Evolutionary conservation across 2,329 filamentous ascomycete species (phyloP).

Genomic region (Fusarium sp.): DNA sequence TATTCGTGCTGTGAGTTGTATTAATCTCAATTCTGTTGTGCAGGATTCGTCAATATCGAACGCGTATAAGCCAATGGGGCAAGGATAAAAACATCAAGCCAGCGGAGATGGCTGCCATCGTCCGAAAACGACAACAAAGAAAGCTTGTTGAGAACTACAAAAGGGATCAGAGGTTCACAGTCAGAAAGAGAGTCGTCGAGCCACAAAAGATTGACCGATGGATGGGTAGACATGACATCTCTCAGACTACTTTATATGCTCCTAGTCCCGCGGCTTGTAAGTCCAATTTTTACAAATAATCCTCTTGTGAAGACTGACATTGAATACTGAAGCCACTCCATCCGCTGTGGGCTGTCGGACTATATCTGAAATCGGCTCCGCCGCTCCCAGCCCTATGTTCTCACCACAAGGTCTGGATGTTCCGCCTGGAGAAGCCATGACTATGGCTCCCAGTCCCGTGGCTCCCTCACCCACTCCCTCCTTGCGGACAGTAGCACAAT

Average conservation of each 20-base stretch:
- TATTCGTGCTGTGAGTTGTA: no score
- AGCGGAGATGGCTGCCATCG: background rate
- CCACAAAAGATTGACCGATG: conserved; percentile 3
- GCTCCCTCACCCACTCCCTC: background rate
- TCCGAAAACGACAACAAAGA: background rate
- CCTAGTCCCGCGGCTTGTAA: conserved; percentile 9
- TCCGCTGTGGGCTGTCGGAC: background rate
- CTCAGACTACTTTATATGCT: background rate
- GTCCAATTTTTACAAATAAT: rapidly evolving
- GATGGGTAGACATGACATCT: background rate
- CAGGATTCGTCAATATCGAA: conserved; percentile 1
- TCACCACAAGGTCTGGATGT: background rate
- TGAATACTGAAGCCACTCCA: background rate
- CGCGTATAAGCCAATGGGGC: background rate
- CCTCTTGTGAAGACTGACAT: background rate
- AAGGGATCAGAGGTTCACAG: background rate
- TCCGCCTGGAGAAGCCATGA: rapidly evolving
- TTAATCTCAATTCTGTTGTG: no score
- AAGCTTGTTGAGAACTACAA: background rate
- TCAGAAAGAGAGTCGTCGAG: background rate
- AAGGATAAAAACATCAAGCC: conserved; percentile 18
- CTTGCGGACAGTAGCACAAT: rapidly evolving
- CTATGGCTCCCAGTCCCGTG: rapidly evolving
- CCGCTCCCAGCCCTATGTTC: background rate
- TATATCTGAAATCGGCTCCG: background rate